phyloP scores from a whole-genome alignment of 345 rosid species.

The Salix arbutifolia region DNA sequence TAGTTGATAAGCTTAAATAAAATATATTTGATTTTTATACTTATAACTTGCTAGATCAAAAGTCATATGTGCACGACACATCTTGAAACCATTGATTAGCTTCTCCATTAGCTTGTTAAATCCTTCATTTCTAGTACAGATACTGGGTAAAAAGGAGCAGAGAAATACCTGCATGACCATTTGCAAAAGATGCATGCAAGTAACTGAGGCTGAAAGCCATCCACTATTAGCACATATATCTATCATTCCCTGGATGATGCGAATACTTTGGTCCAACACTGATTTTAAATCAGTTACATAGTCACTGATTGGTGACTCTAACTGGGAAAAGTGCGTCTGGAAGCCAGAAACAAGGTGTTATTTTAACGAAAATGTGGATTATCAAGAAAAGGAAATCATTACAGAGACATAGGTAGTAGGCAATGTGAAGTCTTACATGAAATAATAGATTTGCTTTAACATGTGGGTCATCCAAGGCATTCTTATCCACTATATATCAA shows the following conservation, averaged over 20 bases:
- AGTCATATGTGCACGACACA: too few relatives aligned
- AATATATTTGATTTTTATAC: too few relatives aligned
- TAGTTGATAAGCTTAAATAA: too few relatives aligned
- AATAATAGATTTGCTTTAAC: constrained; percentile 82
- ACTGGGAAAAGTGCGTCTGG: constrained; percentile 89
- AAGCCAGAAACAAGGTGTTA: constrained; percentile 16
- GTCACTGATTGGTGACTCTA: constrained; percentile 86
- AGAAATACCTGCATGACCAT: constrained; percentile 92
- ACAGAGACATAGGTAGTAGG: neutral
- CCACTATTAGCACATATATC: constrained; percentile 98
- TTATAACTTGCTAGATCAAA: too few relatives aligned
- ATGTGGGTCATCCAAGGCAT: constrained; percentile 88
- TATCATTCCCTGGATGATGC: constrained; percentile 95
- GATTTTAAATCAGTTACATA: constrained; percentile 91
- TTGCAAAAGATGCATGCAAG: constrained; percentile 95
- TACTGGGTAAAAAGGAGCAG: neutral
- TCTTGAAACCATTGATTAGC: too few relatives aligned
- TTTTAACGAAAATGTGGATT: neutral
- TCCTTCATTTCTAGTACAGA: too few relatives aligned
- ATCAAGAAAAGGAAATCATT: neutral
- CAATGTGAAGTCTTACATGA: constrained; percentile 45
- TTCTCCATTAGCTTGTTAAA: too few relatives aligned
- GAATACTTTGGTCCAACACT: constrained; percentile 94
- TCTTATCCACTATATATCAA: constrained; percentile 63
- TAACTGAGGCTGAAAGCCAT: constrained; percentile 87